Conservation (phyloP, 495 filamentous ascomycete genomes). For the Xylaria cubensis region DNA sequence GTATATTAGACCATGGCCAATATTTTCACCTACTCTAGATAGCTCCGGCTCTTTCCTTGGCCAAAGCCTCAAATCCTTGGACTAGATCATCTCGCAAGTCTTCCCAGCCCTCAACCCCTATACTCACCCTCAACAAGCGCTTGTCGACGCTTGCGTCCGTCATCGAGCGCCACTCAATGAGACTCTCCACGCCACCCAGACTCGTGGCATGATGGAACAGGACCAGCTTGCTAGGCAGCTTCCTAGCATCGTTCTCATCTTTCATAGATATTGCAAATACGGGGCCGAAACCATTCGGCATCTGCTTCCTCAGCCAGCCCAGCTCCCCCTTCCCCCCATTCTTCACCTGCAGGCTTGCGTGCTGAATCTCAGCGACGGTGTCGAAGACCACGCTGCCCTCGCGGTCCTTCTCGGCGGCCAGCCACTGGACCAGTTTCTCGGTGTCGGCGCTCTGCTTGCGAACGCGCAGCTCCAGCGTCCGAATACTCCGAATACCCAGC, state of each 20-base stretch:
- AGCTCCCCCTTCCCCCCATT: slow-evolving; percentile 51
- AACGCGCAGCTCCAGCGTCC: slow-evolving; percentile 86
- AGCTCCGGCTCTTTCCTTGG: slow-evolving; percentile 38
- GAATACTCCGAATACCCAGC: slow-evolving; percentile 83
- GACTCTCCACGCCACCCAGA: slow-evolving; percentile 89
- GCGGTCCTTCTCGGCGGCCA: slow-evolving; percentile 57
- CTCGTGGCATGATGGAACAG: slow-evolving; percentile 96
- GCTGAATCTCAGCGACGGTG: slow-evolving; percentile 67
- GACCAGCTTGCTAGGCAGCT: slow-evolving; percentile 75
- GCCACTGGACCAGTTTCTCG: slow-evolving; percentile 71
- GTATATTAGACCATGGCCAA: neutral
- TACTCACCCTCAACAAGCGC: slow-evolving; percentile 77
- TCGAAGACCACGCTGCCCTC: slow-evolving; percentile 52
- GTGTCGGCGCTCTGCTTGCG: slow-evolving; percentile 74
- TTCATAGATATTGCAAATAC: slow-evolving; percentile 81
- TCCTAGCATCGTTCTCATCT: slow-evolving; percentile 63
- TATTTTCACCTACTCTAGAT: neutral
- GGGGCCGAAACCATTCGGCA: slow-evolving; percentile 89
- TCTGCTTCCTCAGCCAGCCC: slow-evolving; percentile 80
- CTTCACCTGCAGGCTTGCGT: slow-evolving; percentile 76
- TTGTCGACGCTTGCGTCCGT: slow-evolving; percentile 75
- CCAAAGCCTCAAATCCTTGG: slow-evolving; percentile 67
- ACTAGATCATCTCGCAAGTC: slow-evolving; percentile 81
- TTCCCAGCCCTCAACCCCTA: slow-evolving; percentile 87
- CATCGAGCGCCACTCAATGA: slow-evolving; percentile 93